Evolutionary conservation across 2,329 filamentous ascomycete species (phyloP).

Genomic region (Colletotrichum karsti): DNA sequence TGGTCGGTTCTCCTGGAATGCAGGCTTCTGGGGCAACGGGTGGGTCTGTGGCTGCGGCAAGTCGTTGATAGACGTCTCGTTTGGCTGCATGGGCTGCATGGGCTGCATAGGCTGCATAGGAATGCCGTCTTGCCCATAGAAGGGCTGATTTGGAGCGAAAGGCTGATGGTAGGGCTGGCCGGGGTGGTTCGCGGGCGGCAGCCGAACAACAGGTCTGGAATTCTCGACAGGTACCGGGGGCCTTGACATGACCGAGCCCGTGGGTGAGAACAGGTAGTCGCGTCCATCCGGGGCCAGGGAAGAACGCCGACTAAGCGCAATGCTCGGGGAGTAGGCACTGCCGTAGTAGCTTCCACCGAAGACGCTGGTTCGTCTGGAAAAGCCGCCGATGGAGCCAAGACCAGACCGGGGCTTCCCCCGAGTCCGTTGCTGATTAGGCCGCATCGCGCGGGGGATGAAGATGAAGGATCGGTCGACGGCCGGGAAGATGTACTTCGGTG

Average conservation of each 20-base stretch:
- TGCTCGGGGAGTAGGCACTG: constrained; percentile 85
- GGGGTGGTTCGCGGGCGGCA: constrained; percentile 69
- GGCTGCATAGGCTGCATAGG: background rate
- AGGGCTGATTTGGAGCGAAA: constrained; percentile 33
- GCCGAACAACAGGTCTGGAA: constrained; percentile 78
- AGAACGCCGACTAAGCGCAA: constrained; percentile 88
- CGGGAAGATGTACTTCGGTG: constrained; percentile 90
- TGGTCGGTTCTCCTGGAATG: constrained; percentile 64
- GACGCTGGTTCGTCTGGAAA: constrained; percentile 83
- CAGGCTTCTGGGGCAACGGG: constrained; percentile 66
- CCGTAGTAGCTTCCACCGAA: constrained; percentile 75
- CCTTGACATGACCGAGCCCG: constrained; percentile 79
- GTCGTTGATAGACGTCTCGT: constrained; percentile 56
- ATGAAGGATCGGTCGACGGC: constrained; percentile 93
- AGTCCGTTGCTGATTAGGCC: constrained; percentile 88
- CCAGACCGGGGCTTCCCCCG: constrained; percentile 79
- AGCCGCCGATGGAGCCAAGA: constrained; percentile 72
- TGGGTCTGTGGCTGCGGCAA: constrained; percentile 66
- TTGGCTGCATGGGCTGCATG: constrained; percentile 15
- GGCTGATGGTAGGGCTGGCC: background rate
- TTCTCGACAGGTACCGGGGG: constrained; percentile 68
- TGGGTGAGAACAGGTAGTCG: constrained; percentile 82
- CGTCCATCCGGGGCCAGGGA: constrained; percentile 74
- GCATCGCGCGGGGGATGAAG: constrained; percentile 93
- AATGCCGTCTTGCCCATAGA: constrained; percentile 12